Base-by-base conservation (phyloP, 768 basidiomycete genomes). In the Hypsizygus marmoreus region DNA sequence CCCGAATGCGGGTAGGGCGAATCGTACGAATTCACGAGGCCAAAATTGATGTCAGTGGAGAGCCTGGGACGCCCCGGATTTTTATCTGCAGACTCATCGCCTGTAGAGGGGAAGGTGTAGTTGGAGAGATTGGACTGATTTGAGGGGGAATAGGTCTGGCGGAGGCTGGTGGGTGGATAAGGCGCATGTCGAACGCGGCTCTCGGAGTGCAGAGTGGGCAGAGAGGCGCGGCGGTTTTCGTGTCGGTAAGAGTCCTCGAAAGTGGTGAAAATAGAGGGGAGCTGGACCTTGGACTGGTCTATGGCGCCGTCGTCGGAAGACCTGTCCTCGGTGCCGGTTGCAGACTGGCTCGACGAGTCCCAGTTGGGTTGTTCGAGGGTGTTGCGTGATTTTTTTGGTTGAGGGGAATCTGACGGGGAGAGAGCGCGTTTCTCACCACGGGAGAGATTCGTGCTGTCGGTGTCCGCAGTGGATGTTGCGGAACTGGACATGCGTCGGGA, bases 401-500 rank as follows among this genome's bases (percentile, higher is more conserved):
- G 73, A 4, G 75, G 82, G 2, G 79, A 79, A 59, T 78, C 75
- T 24, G 68, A 64, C 38, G 85, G 81, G 0, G 83, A 80, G 23
- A 74, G 62, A 3, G 73, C 65, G 47, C 79, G 82, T 60, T 84
- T 88, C 56, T 86, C 84, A 7, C 69, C 72, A 40, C 78, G 71
- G 33, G 83, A 83, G 51, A 77, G 71, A 48, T 75, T 68, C 62
- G 72, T 77, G 68, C 74, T 77, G 66, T 89, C 86, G 4, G 80
- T 78, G 68, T 86, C 86, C 29, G 82, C 75, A 12, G 76, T 74
- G 12, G 87, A 88, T 47, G 80, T 75, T 40, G 81, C 83, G 53
- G 84, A 87, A 63, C 78, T 76, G 66, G 88, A 89, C 88, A 91
- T 89, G 60, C 87, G 84, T 60, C 87, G 77, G 28, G 64, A 62